A percentile compares a stretch with the other conserved stretches of the same genome.
These are phyloP conservation scores for Fusarium incarnatum DNA, from an alignment of 2,329 filamentous ascomycete genomes.

Conservation along the genomic window DNA sequence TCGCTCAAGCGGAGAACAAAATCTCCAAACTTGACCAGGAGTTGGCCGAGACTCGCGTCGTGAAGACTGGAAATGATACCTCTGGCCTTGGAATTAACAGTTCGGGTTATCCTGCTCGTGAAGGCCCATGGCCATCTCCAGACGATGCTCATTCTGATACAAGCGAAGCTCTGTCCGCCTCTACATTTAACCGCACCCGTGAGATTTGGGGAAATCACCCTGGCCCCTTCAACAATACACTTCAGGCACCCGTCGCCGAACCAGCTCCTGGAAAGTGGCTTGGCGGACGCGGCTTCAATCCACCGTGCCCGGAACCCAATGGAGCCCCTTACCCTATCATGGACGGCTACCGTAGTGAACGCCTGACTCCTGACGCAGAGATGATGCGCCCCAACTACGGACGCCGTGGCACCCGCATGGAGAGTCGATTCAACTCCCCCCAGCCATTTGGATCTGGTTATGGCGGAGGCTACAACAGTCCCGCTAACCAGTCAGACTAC, in stretches of 20 bases:
- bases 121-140: conserved; percentile 63
- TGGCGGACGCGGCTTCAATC: conserved; percentile 54
- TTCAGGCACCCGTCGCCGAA: conserved; percentile 53
- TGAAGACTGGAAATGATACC: conserved; percentile 62
- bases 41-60: conserved; percentile 72
- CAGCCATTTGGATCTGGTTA: conserved; percentile 52
- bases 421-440: conserved; percentile 56
- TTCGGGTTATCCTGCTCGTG: conserved; percentile 48
- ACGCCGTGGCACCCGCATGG: conserved; percentile 62
- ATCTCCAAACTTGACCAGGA: conserved; percentile 79
- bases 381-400: conserved; percentile 56
- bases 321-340: conserved; percentile 50
- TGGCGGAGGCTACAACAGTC: conserved; percentile 52
- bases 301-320: conserved; percentile 56
- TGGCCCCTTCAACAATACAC: conserved; percentile 51
- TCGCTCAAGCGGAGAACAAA: conserved; percentile 76
- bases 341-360: conserved; percentile 60
- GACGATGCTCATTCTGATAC: conserved; percentile 69
- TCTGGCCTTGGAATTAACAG: conserved; percentile 38
- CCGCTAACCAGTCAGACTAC: conserved; percentile 52
- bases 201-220: conserved; percentile 68
- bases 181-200: conserved; percentile 64
- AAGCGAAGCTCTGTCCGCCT: conserved; percentile 64
- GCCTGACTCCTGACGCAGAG: conserved; percentile 62
- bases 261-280: conserved; percentile 59